Evolutionary conservation across 257 asterid species (phyloP), one percentile per base, ranked within the genome.

Genomic region (Thymus quinquecostatus): DNA sequence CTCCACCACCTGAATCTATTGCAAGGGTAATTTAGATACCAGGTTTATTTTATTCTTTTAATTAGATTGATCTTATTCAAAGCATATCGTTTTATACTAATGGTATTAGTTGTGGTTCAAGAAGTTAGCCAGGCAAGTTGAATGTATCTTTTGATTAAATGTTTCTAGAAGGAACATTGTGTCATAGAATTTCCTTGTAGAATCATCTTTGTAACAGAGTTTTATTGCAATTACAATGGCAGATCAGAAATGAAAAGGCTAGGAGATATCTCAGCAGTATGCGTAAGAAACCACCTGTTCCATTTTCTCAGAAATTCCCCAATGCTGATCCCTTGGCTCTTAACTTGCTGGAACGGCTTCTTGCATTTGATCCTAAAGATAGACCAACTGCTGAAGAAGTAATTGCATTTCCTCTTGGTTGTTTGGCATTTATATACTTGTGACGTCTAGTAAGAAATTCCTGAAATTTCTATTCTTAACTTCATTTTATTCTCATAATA

Each of bases 201-300:
- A 45, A 49, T 70, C 32, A 61, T 61, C 14, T 36, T 56, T 59
- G 1, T 75, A 49, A 75, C 55, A 75, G 14, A 71, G 32, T 40
- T 56, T n/a, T 48, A 51, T 77, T 83, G 58, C 72, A 43, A 65
- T 66, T 83, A 66, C 69, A 76, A 80, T 84, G 86, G 77, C 96
- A 92, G 98, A 93, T 93, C 87, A 86, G 98, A 79, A 93, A 93
- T 78, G 98, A 93, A 78, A 93, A 93, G 89, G 98, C 98, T 14
- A 87, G 97, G 85, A 80, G 98, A 83, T 93, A 93, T 76, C 95
- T 93, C 38, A 81, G 87, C 79, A 87, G 83, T 70, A 89, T 93
- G 98, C 84, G 96, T 11, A 93, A 81, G 82, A 93, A 93, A 68
- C 89, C 74, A 60, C 96, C 89, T 33, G 78, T 93, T 80, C 96